Percentiles rank a stretch among this genome's conserved stretches.
Conservation (phyloP, 2,329 filamentous ascomycete species). For the Orbilia oligospora region DNA sequence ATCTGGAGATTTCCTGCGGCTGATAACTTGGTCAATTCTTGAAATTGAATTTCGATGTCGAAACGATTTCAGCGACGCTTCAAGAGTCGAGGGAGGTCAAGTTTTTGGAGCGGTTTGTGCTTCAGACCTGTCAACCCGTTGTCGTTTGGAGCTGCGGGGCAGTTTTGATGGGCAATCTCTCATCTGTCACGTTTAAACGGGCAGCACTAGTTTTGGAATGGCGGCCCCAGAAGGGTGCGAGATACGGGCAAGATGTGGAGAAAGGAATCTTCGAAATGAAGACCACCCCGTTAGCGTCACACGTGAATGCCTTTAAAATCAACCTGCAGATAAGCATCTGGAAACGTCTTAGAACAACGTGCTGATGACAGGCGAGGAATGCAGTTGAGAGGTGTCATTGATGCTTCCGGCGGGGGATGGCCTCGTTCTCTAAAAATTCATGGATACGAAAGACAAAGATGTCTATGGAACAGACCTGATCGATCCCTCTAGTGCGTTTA, state of each 20-base stretch:
- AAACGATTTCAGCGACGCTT: constrained; percentile 5
- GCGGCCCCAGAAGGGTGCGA: constrained; percentile 25
- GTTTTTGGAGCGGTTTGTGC: constrained; percentile 21
- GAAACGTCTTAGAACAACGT: constrained; percentile 49
- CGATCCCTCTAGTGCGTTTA: constrained; percentile 16
- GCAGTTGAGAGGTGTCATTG: background rate
- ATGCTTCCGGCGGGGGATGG: constrained; percentile 24
- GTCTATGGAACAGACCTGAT: constrained; percentile 29
- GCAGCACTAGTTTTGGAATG: constrained; percentile 46
- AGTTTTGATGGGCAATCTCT: constrained; percentile 15
- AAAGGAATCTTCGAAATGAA: constrained; percentile 40
- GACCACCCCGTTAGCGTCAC: constrained; percentile 26
- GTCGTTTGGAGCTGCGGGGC: constrained; percentile 26
- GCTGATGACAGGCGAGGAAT: constrained; percentile 52
- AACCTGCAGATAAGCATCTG: constrained; percentile 46
- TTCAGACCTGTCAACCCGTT: constrained; percentile 10
- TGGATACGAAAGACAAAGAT: constrained; percentile 8
- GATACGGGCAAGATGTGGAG: constrained; percentile 36
- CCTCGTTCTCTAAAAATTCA: background rate
- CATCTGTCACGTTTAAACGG: constrained; percentile 38
- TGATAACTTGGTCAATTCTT: constrained; percentile 19
- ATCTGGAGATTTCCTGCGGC: background rate
- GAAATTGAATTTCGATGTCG: background rate
- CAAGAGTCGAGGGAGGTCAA: constrained; percentile 9
- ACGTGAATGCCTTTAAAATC: constrained; percentile 30